Evolutionary conservation across 495 filamentous ascomycete species (phyloP).

Genomic region (Penicillium desertorum): DNA sequence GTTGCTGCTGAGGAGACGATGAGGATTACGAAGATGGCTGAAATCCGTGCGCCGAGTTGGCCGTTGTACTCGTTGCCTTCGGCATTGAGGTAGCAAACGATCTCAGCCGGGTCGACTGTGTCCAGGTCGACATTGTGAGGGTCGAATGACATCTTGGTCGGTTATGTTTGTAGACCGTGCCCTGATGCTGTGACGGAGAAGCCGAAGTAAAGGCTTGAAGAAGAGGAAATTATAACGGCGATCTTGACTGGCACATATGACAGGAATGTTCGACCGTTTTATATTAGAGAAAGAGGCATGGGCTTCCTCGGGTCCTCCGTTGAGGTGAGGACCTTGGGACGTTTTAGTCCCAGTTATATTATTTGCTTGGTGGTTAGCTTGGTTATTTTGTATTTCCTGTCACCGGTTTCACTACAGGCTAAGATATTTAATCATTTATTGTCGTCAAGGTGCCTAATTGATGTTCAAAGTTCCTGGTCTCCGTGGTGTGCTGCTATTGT

Average conservation of each 20-base stretch:
- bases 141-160: slow-evolving; percentile 34
- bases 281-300: slow-evolving; percentile 16
- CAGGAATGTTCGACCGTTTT: slow-evolving; percentile 19
- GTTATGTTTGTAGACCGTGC: not conserved
- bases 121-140: slow-evolving; percentile 41
- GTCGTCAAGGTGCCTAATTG: not conserved
- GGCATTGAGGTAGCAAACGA: slow-evolving; percentile 40
- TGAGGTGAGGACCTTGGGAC: slow-evolving; percentile 26
- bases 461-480: not conserved
- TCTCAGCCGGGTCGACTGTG: slow-evolving; percentile 31
- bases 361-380: slow-evolving; percentile 7
- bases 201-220: not conserved
- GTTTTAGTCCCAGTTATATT: slow-evolving; percentile 17
- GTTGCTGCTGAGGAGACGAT: slow-evolving; percentile 44
- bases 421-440: not conserved
- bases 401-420: not conserved
- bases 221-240: not conserved
- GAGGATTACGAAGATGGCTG: slow-evolving; percentile 48
- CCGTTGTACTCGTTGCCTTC: slow-evolving; percentile 46
- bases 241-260: not conserved
- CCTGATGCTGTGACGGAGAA: not conserved
- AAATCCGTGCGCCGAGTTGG: slow-evolving; percentile 43
- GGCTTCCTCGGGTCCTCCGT: slow-evolving; percentile 18
- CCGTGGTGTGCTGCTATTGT: not conserved
- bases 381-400: not conserved